These are phyloP conservation scores for Clitopilus hobsonii DNA, from an alignment of 768 basidiomycete species.

Conservation along the genomic window DNA sequence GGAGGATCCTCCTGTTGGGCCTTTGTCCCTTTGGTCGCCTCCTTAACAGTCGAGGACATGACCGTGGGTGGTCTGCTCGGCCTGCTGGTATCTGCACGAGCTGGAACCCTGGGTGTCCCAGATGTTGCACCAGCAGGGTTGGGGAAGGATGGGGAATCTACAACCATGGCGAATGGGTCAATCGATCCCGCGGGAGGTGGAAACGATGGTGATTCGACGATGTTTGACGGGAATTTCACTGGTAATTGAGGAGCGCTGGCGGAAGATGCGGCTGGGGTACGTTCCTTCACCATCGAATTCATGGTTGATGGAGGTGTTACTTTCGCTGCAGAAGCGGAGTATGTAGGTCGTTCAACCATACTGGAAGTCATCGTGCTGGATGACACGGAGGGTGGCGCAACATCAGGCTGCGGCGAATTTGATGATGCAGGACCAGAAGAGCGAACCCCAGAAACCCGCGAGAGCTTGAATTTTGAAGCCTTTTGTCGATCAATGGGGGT, in stretches of 20 bases:
- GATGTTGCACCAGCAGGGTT: background rate
- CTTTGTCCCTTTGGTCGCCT: background rate
- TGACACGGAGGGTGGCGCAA: background rate
- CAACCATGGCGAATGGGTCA: conserved; percentile 7
- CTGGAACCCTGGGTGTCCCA: background rate
- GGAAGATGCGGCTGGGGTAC: background rate
- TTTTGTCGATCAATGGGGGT: conserved; percentile 32
- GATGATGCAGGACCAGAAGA: conserved; percentile 2
- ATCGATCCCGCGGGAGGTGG: conserved; percentile 13
- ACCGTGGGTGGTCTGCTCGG: background rate
- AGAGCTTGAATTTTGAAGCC: conserved; percentile 47
- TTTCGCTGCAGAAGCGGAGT: too few species aligned
- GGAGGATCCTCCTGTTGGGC: background rate
- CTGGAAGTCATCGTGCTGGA: too few species aligned
- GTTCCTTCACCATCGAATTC: conserved; percentile 7
- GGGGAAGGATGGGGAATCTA: conserved; percentile 15
- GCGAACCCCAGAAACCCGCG: conserved; percentile 24
- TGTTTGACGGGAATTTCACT: conserved; percentile 22
- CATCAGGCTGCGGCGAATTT: background rate
- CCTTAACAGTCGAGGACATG: background rate
- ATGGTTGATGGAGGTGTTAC: conserved; percentile 2
- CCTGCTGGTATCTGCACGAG: background rate
- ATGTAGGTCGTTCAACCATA: too few species aligned
- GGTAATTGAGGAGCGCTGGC: background rate
- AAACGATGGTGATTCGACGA: conserved; percentile 36